Percentiles rank a stretch among this genome's conserved stretches.
Conservation (phyloP, 768 basidiomycete species). For the Pisolithus tinctorius region DNA sequence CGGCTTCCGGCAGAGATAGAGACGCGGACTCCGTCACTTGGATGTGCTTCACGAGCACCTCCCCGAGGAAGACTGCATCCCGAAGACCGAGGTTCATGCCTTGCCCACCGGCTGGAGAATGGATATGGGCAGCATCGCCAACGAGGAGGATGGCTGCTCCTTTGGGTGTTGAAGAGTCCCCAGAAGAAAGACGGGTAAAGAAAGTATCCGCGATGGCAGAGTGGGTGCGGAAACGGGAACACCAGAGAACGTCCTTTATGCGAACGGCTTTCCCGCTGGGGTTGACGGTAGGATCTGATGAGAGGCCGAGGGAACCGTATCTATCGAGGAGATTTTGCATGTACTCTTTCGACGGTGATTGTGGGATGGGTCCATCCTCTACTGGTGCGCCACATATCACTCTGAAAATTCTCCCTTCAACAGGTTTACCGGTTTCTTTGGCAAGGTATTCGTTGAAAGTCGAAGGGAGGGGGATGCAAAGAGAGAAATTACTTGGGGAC, state of each 20-base stretch:
- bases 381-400: constrained; percentile 35
- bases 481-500: constrained; percentile 26
- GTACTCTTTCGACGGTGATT: constrained; percentile 33
- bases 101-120: constrained; percentile 49
- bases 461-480: constrained; percentile 32
- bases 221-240: constrained; percentile 41
- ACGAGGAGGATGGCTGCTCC: constrained; percentile 24
- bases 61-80: constrained; percentile 42
- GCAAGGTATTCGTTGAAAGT: constrained; percentile 16
- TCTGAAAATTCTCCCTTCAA: constrained; percentile 27
- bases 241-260: constrained; percentile 36
- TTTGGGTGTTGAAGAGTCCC: neutral
- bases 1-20: constrained; percentile 11
- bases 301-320: constrained; percentile 29
- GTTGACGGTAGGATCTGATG: constrained; percentile 31
- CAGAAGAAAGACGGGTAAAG: constrained; percentile 24
- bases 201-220: constrained; percentile 37
- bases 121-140: constrained; percentile 48
- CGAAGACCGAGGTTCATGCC: constrained; percentile 53
- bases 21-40: constrained; percentile 5
- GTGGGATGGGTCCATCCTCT: constrained; percentile 29
- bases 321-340: constrained; percentile 38
- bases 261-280: constrained; percentile 20
- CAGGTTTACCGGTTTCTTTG: constrained; percentile 1
- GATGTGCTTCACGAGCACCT: constrained; percentile 33